A percentile compares a stretch with the other conserved stretches of the same genome.
These are phyloP conservation scores for Metschnikowia baotianmanensis DNA, from an alignment of 805 yeast species.

Conservation along the genomic window DNA sequence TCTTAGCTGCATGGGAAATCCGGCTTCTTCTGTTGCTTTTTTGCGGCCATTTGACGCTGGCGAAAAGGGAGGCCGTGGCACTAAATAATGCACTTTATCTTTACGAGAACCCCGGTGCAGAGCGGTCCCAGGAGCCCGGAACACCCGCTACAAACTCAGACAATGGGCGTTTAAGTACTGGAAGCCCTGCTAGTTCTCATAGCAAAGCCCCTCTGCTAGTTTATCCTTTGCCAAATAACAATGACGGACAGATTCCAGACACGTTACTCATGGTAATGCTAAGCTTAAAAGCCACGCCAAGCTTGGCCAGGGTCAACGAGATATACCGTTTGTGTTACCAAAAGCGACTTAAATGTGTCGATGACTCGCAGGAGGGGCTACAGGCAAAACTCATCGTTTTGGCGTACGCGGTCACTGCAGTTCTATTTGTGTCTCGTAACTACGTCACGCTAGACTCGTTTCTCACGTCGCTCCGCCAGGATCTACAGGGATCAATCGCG, in stretches of 20 bases:
- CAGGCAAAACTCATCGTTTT: conserved; percentile 27
- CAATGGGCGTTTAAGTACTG: neutral
- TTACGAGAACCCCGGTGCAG: conserved; percentile 25
- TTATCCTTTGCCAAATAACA: conserved; percentile 39
- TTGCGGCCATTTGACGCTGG: conserved; percentile 27
- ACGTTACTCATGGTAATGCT: conserved; percentile 32
- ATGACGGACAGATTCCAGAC: conserved; percentile 27
- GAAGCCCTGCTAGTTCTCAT: too few species aligned
- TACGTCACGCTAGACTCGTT: conserved; percentile 27
- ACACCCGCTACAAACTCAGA: neutral
- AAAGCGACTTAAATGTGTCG: conserved; percentile 24
- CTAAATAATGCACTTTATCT: conserved; percentile 36
- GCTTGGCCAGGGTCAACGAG: conserved; percentile 41
- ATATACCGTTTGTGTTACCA: conserved; percentile 43
- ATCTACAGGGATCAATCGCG: conserved; percentile 1
- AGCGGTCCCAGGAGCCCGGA: neutral
- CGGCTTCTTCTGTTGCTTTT: conserved; percentile 33
- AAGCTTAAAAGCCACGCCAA: conserved; percentile 44
- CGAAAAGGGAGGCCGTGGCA: conserved; percentile 37
- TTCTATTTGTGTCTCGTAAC: conserved; percentile 30
- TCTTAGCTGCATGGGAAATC: conserved; percentile 34
- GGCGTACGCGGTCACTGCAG: conserved; percentile 33
- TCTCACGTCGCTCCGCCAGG: conserved; percentile 22
- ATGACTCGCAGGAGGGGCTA: conserved; percentile 8
- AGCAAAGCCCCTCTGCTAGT: conserved; percentile 9